Evolutionary conservation across 495 filamentous ascomycete species (phyloP).

Genomic region (Recurvomyces mirabilis): DNA sequence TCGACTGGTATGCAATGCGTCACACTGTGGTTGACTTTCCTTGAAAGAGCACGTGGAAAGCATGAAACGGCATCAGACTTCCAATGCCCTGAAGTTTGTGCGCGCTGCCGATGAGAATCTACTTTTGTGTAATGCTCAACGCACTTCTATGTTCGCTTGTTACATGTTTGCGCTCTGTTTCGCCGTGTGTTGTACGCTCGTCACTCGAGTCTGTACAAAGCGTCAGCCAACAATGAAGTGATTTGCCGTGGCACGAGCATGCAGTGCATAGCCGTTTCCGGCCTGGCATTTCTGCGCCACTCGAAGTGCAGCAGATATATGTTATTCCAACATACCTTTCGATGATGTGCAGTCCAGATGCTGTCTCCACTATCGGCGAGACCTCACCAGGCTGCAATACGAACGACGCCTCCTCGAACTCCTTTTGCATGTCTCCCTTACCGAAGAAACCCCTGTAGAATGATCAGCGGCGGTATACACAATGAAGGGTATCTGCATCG

Average conservation of each 20-base stretch:
- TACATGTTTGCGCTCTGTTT: too few species aligned
- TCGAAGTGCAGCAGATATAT: too few species aligned
- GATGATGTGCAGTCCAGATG: conserved; percentile 92
- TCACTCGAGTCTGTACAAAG: conserved; percentile 11
- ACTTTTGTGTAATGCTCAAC: neutral
- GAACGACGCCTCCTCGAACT: conserved; percentile 94
- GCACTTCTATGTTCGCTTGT: neutral
- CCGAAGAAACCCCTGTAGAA: conserved; percentile 71
- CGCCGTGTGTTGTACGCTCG: neutral
- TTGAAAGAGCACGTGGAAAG: too few species aligned
- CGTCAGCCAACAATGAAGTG: neutral
- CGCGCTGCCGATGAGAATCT: too few species aligned
- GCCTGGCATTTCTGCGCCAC: neutral
- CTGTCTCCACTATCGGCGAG: conserved; percentile 75
- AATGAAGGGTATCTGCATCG: neutral
- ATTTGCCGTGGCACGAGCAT: neutral
- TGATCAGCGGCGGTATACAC: neutral
- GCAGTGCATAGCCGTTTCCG: conserved; percentile 1
- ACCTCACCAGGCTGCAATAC: conserved; percentile 73
- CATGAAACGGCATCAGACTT: too few species aligned
- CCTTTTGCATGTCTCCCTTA: conserved; percentile 92
- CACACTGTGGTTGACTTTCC: too few species aligned
- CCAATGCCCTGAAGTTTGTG: too few species aligned
- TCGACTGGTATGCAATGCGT: too few species aligned
- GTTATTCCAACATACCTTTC: conserved; percentile 81